These are phyloP conservation scores for Termitomyces sp. DNA, from an alignment of 768 basidiomycete species.

Conservation along the genomic window DNA sequence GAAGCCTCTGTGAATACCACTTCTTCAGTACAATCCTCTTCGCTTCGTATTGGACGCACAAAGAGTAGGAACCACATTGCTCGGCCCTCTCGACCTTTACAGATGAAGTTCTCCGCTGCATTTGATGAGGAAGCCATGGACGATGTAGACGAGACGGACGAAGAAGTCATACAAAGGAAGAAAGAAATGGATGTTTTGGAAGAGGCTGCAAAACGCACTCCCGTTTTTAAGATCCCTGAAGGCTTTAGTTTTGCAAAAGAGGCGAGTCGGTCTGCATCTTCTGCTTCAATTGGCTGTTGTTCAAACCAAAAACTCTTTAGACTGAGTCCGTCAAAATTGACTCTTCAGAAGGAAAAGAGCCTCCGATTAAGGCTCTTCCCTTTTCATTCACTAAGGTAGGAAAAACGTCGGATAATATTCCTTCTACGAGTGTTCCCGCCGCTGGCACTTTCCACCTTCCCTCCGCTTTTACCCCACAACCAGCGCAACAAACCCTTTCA, in stretches of 20 bases:
- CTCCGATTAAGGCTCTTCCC: constrained; percentile 58
- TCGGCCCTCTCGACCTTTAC: constrained; percentile 43
- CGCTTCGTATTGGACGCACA: constrained; percentile 60
- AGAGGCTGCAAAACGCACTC: constrained; percentile 48
- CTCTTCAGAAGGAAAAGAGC: constrained; percentile 47
- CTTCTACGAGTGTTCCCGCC: neutral
- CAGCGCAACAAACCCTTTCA: neutral
- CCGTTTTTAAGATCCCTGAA: constrained; percentile 52
- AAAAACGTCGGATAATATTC: constrained; percentile 13
- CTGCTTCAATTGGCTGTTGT: neutral
- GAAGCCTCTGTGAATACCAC: constrained; percentile 24
- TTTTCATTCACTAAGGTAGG: constrained; percentile 51
- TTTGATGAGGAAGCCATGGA: constrained; percentile 48
- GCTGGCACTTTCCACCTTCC: neutral
- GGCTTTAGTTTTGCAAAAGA: constrained; percentile 67
- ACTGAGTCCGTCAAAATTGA: constrained; percentile 31
- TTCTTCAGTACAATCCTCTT: constrained; percentile 34
- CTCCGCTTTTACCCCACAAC: neutral
- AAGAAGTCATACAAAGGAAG: constrained; percentile 23
- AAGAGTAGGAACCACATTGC: constrained; percentile 55
- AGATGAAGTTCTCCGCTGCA: constrained; percentile 61
- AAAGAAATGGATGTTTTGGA: constrained; percentile 44
- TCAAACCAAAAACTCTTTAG: constrained; percentile 18
- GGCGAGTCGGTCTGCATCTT: constrained; percentile 26
- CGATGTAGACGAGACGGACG: constrained; percentile 31